Percentiles rank a stretch among this genome's conserved stretches.
Conservation (phyloP, 768 basidiomycete species). For the Lentinula sp. region DNA sequence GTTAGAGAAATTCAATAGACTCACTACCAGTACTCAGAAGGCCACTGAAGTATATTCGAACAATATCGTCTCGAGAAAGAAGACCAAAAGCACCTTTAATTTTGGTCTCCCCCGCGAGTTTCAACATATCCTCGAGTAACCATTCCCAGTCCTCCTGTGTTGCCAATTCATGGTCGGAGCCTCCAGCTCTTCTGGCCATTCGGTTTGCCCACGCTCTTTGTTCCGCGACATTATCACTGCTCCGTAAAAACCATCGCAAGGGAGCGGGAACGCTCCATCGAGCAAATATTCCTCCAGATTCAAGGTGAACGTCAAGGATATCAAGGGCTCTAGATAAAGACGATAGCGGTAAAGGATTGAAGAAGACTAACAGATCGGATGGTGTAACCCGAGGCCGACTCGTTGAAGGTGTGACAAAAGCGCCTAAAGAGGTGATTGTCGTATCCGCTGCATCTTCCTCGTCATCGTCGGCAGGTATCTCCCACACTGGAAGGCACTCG, state of each 20-base stretch:
- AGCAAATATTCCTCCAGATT: conserved; percentile 87
- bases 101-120: conserved; percentile 62
- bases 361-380: conserved; percentile 73
- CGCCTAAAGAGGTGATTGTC: conserved; percentile 73
- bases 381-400: conserved; percentile 49
- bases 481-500: conserved; percentile 95
- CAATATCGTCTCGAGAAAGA: conserved; percentile 63
- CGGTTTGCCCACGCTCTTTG: conserved; percentile 84
- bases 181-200: conserved; percentile 70
- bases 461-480: conserved; percentile 46
- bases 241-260: conserved; percentile 87
- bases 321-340: conserved; percentile 83
- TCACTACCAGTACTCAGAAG: conserved; percentile 82
- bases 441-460: conserved; percentile 76
- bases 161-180: conserved; percentile 43
- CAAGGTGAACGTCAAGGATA: conserved; percentile 88
- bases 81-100: conserved; percentile 77
- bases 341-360: conserved; percentile 67
- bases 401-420: conserved; percentile 73
- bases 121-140: conserved; percentile 87
- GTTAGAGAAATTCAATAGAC: conserved; percentile 27
- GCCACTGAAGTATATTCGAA: conserved; percentile 81
- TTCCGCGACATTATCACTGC: conserved; percentile 52
- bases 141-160: conserved; percentile 79
- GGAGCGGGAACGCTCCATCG: conserved; percentile 83